These are phyloP conservation scores for Leccinum aurantiacum DNA, from an alignment of 768 basidiomycete species.

Conservation along the genomic window DNA sequence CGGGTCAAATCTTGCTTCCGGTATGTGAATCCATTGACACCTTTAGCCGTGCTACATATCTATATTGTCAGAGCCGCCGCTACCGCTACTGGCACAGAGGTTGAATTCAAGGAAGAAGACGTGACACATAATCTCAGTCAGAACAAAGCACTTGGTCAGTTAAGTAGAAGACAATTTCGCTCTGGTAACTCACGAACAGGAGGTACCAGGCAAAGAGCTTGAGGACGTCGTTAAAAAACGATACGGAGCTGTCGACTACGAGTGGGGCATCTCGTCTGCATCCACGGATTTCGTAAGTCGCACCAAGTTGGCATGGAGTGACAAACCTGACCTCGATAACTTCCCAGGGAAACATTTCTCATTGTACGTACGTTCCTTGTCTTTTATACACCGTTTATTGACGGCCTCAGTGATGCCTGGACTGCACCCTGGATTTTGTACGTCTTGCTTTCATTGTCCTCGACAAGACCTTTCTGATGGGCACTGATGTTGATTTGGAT, in stretches of 20 bases:
- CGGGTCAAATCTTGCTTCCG: constrained; percentile 74
- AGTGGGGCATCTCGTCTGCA: constrained; percentile 65
- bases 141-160: constrained; percentile 58
- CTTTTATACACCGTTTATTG: not conserved
- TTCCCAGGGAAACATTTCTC: constrained; percentile 56
- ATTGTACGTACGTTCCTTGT: constrained; percentile 44
- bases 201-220: constrained; percentile 41
- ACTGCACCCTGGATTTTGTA: constrained; percentile 67
- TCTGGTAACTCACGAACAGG: constrained; percentile 41
- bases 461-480: not conserved
- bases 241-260: constrained; percentile 60
- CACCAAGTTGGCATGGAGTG: not conserved
- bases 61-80: constrained; percentile 53
- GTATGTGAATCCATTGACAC: constrained; percentile 37
- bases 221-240: constrained; percentile 56
- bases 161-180: not conserved
- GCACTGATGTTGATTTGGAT: not conserved
- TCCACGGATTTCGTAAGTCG: constrained; percentile 80
- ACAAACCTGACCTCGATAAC: not conserved
- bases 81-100: constrained; percentile 62
- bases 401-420: constrained; percentile 51
- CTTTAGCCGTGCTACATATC: not conserved
- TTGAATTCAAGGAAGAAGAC: constrained; percentile 40
- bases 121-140: constrained; percentile 59
- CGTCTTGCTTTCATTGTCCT: constrained; percentile 6